These are phyloP conservation scores for Hypoxylon sp. DNA, from an alignment of 2,329 filamentous ascomycete species.

Conservation along the genomic window DNA sequence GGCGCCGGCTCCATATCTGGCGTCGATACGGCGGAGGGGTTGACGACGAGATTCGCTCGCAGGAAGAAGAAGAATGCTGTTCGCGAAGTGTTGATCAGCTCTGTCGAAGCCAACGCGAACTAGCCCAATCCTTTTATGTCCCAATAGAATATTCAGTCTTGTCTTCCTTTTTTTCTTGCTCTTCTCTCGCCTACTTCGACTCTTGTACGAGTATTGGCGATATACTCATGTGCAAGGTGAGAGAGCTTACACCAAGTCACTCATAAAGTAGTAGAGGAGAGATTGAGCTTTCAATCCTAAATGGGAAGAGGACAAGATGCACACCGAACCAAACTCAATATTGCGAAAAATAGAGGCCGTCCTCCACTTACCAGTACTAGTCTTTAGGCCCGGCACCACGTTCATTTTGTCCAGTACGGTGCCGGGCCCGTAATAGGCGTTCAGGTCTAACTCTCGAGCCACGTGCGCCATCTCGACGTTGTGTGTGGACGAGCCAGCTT, in stretches of 20 bases:
- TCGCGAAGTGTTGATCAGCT: constrained; percentile 38
- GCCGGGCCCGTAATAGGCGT: constrained; percentile 46
- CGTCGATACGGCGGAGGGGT: constrained; percentile 67
- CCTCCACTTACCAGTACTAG: constrained; percentile 63
- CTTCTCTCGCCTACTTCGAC: constrained; percentile 15
- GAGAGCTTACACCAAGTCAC: constrained; percentile 31
- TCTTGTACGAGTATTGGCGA: constrained; percentile 5
- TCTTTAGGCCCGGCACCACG: constrained; percentile 63
- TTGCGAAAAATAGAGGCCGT: constrained; percentile 25
- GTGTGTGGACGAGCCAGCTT: constrained; percentile 40
- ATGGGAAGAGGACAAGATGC: background rate
- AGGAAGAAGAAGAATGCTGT: constrained; percentile 85
- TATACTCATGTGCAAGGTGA: constrained; percentile 16
- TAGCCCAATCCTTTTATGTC: constrained; percentile 4
- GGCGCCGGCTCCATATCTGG: constrained; percentile 66
- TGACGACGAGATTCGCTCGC: constrained; percentile 79
- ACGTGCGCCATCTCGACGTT: constrained; percentile 48
- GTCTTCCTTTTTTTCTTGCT: constrained; percentile 8
- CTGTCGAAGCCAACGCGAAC: constrained; percentile 21
- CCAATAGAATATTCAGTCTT: constrained; percentile 7
- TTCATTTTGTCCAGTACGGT: constrained; percentile 63
- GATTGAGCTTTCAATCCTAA: constrained; percentile 29
- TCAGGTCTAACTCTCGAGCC: constrained; percentile 47
- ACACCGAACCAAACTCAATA: constrained; percentile 12
- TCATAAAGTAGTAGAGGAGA: constrained; percentile 24